Base-by-base conservation (phyloP, 2,329 filamentous ascomycete genomes). In the Akanthomyces dipterigenus region DNA sequence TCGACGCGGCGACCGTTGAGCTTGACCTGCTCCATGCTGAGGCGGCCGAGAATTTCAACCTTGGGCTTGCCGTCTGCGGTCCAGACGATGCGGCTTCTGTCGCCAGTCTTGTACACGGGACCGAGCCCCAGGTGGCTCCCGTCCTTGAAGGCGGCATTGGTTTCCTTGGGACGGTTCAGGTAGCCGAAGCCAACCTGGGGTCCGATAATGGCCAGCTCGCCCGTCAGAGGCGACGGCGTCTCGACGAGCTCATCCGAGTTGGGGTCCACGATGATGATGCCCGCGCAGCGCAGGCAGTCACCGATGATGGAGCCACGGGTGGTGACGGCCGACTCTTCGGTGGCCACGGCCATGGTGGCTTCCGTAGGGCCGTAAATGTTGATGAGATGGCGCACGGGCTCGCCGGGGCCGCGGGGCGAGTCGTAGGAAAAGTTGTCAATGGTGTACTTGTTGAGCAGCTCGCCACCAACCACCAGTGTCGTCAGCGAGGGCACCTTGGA, bases 321-420 rank as follows among this genome's bases (percentile, higher is more conserved):
- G 18, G 36, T 43, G 14, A 55, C 50, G 16, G 43, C 45, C 2
- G 50, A 63, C 34, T 46, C 56, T 9, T 63, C 53, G 20, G 50
- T 60, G 3, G 61, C 55, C 2, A 63, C 61, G 16, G 56, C 50
- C 50, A 63, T 57, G 22, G 61, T 63, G 8, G 61, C 61, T 31
- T 63, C 61, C 3, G 61, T 60, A 20, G 61, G 61, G 16, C 61
- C 61, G 50, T 63, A 63, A 20, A 60, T 60, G 45, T 55, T 55
- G 28, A 63, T 61, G 9, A 63, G 57, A 16, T 50, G 56, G 34
- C 61, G 55, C 49, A n/a, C 20, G 1, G 55, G 55, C 34, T 63
- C 51, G 4, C 36, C 56, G 7, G 55, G 54, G 8, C 61, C 56
- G 8, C 91, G 91, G 77, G 50, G 58, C 5, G 55, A 20, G 22